Base-by-base conservation (phyloP, 371 early-diverging fungal species). In the Nematocida major region DNA sequence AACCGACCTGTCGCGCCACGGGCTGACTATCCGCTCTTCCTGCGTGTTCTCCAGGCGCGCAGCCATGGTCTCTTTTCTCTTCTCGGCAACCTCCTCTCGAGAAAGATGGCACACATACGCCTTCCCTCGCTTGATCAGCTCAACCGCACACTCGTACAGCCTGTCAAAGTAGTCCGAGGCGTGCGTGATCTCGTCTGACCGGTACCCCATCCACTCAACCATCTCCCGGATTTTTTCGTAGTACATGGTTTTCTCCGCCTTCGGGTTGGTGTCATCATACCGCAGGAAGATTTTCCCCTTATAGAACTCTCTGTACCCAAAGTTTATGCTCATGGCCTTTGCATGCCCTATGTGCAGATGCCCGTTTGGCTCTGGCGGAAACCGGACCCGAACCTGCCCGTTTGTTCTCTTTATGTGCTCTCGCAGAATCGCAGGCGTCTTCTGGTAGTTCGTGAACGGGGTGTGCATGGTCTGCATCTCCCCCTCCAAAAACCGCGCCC, bases 281-380 rank as follows among this genome's bases (percentile, higher is more conserved):
- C 99, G 89, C 79, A 99, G 87, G 85, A 94, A 93, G 67, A 91
- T 91, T 68, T 89, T 82, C 48, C 99, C 98, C 59, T 90, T 87
- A 84, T 92, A 90, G 13, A 91, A 91, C 78, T 89, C 88, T 38
- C 95, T 97, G 81, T 93, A 96, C 65, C 93, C 94, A 88, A 97
- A 97, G 85, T 92, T 94, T 82, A 98, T 89, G 84, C 96, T 96
- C 87, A 97, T 92, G 40, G 97, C 97, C 86, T 99, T 99, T 54
- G 97, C 97, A 84, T 99, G 99, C 62, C 97, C 97, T 84, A 97
- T 93, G 85, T 97, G 97, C 70, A 97, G 86, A 83, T 93, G 95
- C 83, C 97, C 97, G 82, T 89, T 89, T 59, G 97, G 96, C 87
- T 97, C 97, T 15, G 97, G 97, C 59, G 97, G 99, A 87, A 99